Evolutionary conservation across 2,329 filamentous ascomycete genomes (phyloP).

Genomic region (Fusarium oligoseptatum): DNA sequence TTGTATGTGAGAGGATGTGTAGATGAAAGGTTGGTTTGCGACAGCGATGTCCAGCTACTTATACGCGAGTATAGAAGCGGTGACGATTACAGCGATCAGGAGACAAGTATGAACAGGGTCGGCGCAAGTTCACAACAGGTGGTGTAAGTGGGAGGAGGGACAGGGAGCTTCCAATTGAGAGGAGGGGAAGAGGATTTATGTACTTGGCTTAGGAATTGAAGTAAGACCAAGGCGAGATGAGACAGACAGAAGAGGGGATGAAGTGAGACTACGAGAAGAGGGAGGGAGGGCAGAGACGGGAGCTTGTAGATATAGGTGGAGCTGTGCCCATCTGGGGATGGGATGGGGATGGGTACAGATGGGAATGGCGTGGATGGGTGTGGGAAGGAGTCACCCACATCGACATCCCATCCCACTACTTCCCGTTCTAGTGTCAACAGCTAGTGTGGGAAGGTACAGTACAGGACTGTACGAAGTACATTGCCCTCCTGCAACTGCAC

Average conservation of each 20-base stretch:
- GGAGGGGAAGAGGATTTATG: slow-evolving; percentile 33
- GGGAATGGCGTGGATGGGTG: neutral
- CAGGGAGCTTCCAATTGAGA: slow-evolving; percentile 9
- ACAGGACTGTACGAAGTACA: slow-evolving; percentile 1
- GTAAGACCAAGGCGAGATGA: slow-evolving; percentile 16
- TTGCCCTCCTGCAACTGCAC: slow-evolving; percentile 3
- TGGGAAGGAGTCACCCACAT: slow-evolving; percentile 4
- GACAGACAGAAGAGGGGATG: slow-evolving; percentile 10
- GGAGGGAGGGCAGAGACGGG: slow-evolving; percentile 24
- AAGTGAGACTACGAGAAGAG: slow-evolving; percentile 13
- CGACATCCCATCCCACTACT: slow-evolving; percentile 5
- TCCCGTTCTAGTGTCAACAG: slow-evolving; percentile 31
- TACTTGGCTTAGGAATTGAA: slow-evolving; percentile 16
- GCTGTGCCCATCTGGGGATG: slow-evolving; percentile 8
- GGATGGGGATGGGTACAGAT: neutral
- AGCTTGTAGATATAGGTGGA: slow-evolving; percentile 25
- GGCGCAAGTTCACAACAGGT: slow-evolving; percentile 11
- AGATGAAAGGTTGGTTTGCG: neutral
- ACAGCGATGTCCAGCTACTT: slow-evolving; percentile 31
- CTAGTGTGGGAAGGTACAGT: slow-evolving; percentile 22
- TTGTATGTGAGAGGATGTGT: slow-evolving; percentile 11
- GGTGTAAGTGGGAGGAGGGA: slow-evolving; percentile 23
- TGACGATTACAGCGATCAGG: slow-evolving; percentile 34
- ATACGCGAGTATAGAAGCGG: slow-evolving; percentile 33
- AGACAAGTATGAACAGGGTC: slow-evolving; percentile 11